These are phyloP conservation scores for Suillus sp. DNA, from an alignment of 768 basidiomycete species.

Conservation along the genomic window DNA sequence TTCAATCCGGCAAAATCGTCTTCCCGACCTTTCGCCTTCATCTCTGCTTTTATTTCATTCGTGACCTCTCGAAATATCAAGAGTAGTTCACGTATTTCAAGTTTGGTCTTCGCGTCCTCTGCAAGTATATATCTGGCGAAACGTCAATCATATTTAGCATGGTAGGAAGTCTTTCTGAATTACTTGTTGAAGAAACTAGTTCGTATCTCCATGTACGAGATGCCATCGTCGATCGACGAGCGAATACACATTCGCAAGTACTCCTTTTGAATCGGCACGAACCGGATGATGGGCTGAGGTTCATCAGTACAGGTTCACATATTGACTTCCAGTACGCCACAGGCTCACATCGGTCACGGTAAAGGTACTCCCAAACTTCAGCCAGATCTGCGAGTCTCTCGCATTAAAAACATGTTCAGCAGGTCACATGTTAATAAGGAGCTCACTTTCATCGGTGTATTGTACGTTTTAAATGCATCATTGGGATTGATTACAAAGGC, in stretches of 20 bases:
- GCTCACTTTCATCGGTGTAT: constrained; percentile 41
- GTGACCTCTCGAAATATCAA: constrained; percentile 38
- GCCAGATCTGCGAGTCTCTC: constrained; percentile 22
- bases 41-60: constrained; percentile 36
- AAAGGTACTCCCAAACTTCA: constrained; percentile 26
- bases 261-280: constrained; percentile 22
- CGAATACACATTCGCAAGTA: constrained; percentile 36
- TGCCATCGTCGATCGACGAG: constrained; percentile 46
- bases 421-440: not conserved
- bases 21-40: constrained; percentile 38
- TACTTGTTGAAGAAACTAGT: constrained; percentile 43
- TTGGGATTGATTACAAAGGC: constrained; percentile 43
- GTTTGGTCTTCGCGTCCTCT: constrained; percentile 38
- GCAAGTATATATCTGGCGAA: constrained; percentile 41
- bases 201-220: constrained; percentile 46
- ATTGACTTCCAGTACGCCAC: constrained; percentile 22
- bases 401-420: not conserved
- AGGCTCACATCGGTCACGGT: constrained; percentile 26
- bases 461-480: constrained; percentile 47
- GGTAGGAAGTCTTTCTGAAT: constrained; percentile 3
- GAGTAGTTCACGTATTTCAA: constrained; percentile 42
- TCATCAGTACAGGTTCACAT: constrained; percentile 20
- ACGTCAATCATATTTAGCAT: not conserved
- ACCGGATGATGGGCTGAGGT: constrained; percentile 36
- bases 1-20: constrained; percentile 46